Conservation (phyloP, 192 early-diverging fungal genomes). For the Paraglomus brasilianum region DNA sequence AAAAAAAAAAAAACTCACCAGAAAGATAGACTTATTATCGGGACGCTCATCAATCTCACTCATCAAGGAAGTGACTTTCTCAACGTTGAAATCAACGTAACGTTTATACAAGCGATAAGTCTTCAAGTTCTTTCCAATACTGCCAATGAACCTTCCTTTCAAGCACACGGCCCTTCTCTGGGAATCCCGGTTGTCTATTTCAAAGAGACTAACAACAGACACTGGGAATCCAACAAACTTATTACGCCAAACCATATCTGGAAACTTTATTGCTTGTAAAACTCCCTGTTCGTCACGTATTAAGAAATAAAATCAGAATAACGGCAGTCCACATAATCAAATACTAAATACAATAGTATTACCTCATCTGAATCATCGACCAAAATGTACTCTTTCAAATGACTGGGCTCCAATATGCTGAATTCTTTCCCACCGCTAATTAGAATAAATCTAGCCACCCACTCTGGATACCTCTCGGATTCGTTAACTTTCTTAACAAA, state of each 20-base stretch:
- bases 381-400: conserved; percentile 29
- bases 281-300: conserved; percentile 19
- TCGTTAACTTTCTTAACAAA: conserved; percentile 16
- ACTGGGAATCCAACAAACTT: conserved; percentile 13
- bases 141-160: conserved; percentile 25
- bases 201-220: not conserved
- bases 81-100: conserved; percentile 35
- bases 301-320: not conserved
- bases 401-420: conserved; percentile 1
- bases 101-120: conserved; percentile 30
- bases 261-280: conserved; percentile 30
- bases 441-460: not conserved
- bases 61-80: conserved; percentile 27
- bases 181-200: conserved; percentile 23
- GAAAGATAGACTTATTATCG: conserved; percentile 11
- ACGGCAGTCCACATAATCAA: not conserved
- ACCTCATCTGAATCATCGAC: conserved; percentile 35
- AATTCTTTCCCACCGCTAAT: conserved; percentile 11
- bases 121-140: not conserved
- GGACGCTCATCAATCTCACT: conserved; percentile 24
- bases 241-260: conserved; percentile 28
- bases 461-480: too few species aligned
- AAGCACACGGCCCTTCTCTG: not conserved
- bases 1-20: not conserved
- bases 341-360: not conserved